Conservation (phyloP, 169 alveolate species). For the Plasmodium coatneyi region DNA sequence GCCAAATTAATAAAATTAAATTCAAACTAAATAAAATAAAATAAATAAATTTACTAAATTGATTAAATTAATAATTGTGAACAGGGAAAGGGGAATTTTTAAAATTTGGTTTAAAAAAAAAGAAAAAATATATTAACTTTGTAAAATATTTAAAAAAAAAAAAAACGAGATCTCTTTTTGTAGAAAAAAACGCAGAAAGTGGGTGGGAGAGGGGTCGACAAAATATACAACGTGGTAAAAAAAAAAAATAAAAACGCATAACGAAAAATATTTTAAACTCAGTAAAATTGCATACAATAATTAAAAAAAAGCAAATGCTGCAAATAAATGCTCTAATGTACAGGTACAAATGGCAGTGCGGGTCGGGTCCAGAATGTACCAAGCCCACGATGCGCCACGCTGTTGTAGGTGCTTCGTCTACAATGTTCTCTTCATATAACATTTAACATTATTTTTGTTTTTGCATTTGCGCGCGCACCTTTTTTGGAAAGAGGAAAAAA, state of each 20-base stretch:
- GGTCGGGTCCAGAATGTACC: not conserved
- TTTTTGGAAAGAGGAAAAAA: not conserved
- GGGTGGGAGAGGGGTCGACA: not conserved
- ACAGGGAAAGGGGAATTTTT: too few relatives aligned
- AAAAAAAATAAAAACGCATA: not conserved
- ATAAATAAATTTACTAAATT: too few relatives aligned
- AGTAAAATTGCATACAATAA: not conserved
- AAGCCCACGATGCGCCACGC: not conserved
- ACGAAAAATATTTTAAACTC: not conserved
- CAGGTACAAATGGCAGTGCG: not conserved
- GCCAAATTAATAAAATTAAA: too few relatives aligned
- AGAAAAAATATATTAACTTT: not conserved
- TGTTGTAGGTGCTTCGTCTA: not conserved
- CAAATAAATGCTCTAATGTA: not conserved
- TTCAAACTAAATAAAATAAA: too few relatives aligned
- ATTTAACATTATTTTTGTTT: too few relatives aligned
- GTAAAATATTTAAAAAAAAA: not conserved
- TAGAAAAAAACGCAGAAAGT: not conserved
- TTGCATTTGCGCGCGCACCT: not conserved
- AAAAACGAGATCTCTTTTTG: too few relatives aligned
- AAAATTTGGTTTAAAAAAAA: not conserved
- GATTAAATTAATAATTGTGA: too few relatives aligned
- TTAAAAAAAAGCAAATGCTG: not conserved
- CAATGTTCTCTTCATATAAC: not conserved
- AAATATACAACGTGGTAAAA: not conserved